These are phyloP conservation scores for Cordyceps cicadae DNA, from an alignment of 2,329 filamentous ascomycete species.

Conservation along the genomic window DNA sequence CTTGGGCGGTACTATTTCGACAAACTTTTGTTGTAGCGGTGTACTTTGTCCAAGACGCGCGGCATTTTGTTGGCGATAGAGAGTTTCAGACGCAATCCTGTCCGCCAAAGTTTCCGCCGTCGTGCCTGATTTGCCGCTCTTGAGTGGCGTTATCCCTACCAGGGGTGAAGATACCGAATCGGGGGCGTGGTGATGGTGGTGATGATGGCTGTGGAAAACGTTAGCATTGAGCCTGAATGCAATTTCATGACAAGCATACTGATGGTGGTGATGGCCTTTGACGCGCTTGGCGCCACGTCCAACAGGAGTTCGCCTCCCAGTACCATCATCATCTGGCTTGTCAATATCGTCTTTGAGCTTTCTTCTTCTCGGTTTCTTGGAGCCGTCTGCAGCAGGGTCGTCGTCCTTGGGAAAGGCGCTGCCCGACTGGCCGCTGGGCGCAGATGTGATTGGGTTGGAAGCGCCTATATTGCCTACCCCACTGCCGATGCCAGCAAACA, in stretches of 20 bases:
- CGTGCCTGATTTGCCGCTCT: constrained; percentile 39
- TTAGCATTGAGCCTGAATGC: constrained; percentile 15
- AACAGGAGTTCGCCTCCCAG: constrained; percentile 53
- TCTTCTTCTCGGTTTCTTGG: constrained; percentile 51
- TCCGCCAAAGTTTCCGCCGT: constrained; percentile 38
- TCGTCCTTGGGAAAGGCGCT: constrained; percentile 43
- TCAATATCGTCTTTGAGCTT: constrained; percentile 71
- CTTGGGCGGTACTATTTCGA: constrained; percentile 40
- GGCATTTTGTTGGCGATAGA: constrained; percentile 44
- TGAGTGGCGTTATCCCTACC: constrained; percentile 36
- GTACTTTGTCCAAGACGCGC: constrained; percentile 20
- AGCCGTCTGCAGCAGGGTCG: constrained; percentile 37
- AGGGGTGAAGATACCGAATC: constrained; percentile 39
- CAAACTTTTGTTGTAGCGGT: constrained; percentile 14
- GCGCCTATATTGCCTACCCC: constrained; percentile 43
- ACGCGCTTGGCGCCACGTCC: constrained; percentile 50
- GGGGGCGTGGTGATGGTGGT: constrained; percentile 47
- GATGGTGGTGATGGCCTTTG: constrained; percentile 64
- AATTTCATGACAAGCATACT: constrained; percentile 38
- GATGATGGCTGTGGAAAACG: constrained; percentile 35
- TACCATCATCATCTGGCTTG: constrained; percentile 57
- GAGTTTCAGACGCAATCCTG: constrained; percentile 28
- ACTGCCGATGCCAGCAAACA: constrained; percentile 83
- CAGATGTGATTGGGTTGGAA: constrained; percentile 41
- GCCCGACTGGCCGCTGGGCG: constrained; percentile 36